A percentile compares a stretch with the other conserved stretches of the same genome.
phyloP scores from a whole-genome alignment of 202 grass and related monocot species.

The Cymbopogon flexuosus region DNA sequence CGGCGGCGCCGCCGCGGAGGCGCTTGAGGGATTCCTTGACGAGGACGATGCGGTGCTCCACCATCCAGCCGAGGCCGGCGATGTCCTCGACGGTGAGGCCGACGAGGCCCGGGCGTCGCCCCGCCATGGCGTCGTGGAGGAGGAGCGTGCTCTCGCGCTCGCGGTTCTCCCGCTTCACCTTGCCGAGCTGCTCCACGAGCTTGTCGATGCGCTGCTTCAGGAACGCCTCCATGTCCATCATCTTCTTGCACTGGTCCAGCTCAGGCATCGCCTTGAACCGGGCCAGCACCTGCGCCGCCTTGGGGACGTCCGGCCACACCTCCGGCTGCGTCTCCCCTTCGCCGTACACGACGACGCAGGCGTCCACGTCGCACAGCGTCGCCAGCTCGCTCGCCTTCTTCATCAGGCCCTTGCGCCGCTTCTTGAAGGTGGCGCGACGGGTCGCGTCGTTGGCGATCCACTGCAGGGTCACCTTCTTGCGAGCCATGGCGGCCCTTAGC shows the following conservation, averaged over 20 bases:
- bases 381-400: conserved; percentile 56
- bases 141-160: conserved; percentile 36
- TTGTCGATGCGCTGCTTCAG: conserved; percentile 39
- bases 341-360: conserved; percentile 38
- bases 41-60: neutral
- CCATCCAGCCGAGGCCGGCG: conserved; percentile 12
- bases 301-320: conserved; percentile 28
- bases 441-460: conserved; percentile 43
- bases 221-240: conserved; percentile 53
- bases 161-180: conserved; percentile 28
- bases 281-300: neutral
- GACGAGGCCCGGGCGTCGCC: neutral
- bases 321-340: conserved; percentile 15
- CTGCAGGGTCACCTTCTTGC: conserved; percentile 45
- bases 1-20: neutral
- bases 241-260: conserved; percentile 48
- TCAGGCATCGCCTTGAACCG: conserved; percentile 48
- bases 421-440: conserved; percentile 45
- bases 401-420: conserved; percentile 36
- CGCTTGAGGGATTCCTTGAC: conserved; percentile 11
- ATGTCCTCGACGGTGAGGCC: conserved; percentile 35
- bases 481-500: conserved; percentile 29
- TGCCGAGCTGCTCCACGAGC: conserved; percentile 37
- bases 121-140: conserved; percentile 26
- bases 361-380: conserved; percentile 43